phyloP scores from a whole-genome alignment of 345 rosid species.

The Lepidium aucheri region DNA sequence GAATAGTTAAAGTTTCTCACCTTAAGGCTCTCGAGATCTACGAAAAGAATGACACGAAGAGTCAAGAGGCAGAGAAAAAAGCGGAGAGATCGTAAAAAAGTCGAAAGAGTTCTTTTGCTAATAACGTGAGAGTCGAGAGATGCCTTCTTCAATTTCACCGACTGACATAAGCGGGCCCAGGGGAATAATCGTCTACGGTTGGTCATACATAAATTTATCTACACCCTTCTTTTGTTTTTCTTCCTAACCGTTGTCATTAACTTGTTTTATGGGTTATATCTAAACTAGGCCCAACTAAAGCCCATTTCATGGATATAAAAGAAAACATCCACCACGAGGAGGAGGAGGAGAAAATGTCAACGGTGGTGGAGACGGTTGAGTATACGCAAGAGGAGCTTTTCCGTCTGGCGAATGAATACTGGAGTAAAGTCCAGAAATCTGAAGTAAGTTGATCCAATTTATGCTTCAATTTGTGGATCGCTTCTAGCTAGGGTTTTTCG shows the following conservation, averaged over 20 bases:
- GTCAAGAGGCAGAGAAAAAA: background rate
- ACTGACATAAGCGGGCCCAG: background rate
- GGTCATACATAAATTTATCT: background rate
- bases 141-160: constrained; percentile 7
- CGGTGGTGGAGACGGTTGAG: no score
- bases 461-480: background rate
- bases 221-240: background rate
- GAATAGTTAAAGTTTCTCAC: background rate
- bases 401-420: no score
- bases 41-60: constrained; percentile 7
- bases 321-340: no score
- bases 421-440: no score
- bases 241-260: background rate
- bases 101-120: background rate
- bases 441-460: no score
- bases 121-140: background rate
- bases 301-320: no score
- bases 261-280: background rate
- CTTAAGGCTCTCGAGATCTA: constrained; percentile 13
- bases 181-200: background rate
- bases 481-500: background rate
- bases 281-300: no score
- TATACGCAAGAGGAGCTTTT: no score
- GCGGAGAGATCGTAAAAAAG: constrained; percentile 14
- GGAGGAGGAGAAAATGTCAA: no score